A percentile compares a stretch with the other conserved stretches of the same genome.
Conservation (phyloP, 2,329 filamentous ascomycete genomes). For the Fusarium fujikuroi region DNA sequence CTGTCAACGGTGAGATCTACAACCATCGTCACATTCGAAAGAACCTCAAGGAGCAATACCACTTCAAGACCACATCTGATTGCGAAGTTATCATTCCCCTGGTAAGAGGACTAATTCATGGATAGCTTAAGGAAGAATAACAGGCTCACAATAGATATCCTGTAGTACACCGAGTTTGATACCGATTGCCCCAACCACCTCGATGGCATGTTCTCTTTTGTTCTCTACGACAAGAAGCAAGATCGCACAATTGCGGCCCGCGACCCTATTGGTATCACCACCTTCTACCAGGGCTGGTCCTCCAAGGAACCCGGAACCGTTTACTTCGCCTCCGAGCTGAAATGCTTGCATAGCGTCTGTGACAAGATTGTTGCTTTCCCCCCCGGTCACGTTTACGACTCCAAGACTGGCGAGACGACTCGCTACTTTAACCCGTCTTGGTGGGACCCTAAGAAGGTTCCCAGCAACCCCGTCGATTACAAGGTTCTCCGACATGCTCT, state of each 20-base stretch:
- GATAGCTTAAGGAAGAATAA: not conserved
- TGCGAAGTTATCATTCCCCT: slow-evolving; percentile 99
- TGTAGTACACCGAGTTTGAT: slow-evolving; percentile 89
- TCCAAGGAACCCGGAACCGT: slow-evolving; percentile 84
- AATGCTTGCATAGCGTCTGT: slow-evolving; percentile 91
- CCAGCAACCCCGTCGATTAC: slow-evolving; percentile 82
- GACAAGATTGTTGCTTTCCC: slow-evolving; percentile 96
- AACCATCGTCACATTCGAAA: slow-evolving; percentile 98
- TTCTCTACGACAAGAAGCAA: slow-evolving; percentile 94
- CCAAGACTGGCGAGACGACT: slow-evolving; percentile 83
- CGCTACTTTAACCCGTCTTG: slow-evolving; percentile 93
- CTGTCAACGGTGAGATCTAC: slow-evolving; percentile 99
- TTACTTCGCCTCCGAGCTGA: slow-evolving; percentile 97
- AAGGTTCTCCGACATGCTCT: slow-evolving; percentile 83
- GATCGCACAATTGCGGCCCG: slow-evolving; percentile 93
- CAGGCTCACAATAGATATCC: slow-evolving; percentile 22
- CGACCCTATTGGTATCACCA: slow-evolving; percentile 97
- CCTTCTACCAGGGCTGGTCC: slow-evolving; percentile 94
- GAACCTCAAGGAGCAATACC: slow-evolving; percentile 81
- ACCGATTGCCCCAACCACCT: slow-evolving; percentile 92
- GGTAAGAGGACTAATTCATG: slow-evolving; percentile 60
- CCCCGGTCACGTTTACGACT: slow-evolving; percentile 96
- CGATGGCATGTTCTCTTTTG: slow-evolving; percentile 99
- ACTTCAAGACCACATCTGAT: slow-evolving; percentile 98
- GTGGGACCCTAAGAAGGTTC: slow-evolving; percentile 86